Evolutionary conservation across 306 rosid genomes (phyloP), one percentile per base, ranked within the genome.

Genomic region (Fragaria vesca): DNA sequence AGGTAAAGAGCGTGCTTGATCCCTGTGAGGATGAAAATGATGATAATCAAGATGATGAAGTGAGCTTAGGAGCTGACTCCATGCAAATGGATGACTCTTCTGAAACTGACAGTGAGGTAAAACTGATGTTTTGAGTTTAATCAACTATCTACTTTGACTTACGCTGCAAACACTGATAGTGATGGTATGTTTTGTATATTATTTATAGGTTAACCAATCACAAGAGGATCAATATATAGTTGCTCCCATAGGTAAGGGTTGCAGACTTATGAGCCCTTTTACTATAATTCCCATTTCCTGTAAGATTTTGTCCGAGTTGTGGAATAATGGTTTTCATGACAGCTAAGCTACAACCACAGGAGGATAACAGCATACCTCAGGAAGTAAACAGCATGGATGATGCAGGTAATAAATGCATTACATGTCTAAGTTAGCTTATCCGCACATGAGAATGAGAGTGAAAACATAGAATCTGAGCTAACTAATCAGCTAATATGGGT

Each of bases 21-120:
- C 91, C 88, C 13, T 88, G 91, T 75, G 90, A 88, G 80, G 88
- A 88, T 67, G 92, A 88, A 82, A 86, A 80, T 84, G 87, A 86
- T 71, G 86, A 80, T 45, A 34, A 58, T 65, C 88, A 81, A 62
- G 91, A 88, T 40, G 81, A 79, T 69, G 88, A 86, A 40, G 80
- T 82, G 79, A 84, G 90, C 79, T 58, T 84, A 58, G 88, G 86
- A 71, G 91, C 82, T 72, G 86, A 83, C 67, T 88, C 91, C 43
- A 55, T 61, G 66, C 85, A 82, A 51, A 80, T 79, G 66, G 82
- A 69, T n/a, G 88, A 76, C 36, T 69, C 61, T 47, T 86, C 88
- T 47, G 87, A 83, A 30, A 81, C 88, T 67, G 91, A 86, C 80
- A 82, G 89, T 74, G 91, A 86, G 86, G 91, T 88, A 70, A 77